Conservation (phyloP, 352 stramenopile genomes). For the Phytophthora citricola region DNA sequence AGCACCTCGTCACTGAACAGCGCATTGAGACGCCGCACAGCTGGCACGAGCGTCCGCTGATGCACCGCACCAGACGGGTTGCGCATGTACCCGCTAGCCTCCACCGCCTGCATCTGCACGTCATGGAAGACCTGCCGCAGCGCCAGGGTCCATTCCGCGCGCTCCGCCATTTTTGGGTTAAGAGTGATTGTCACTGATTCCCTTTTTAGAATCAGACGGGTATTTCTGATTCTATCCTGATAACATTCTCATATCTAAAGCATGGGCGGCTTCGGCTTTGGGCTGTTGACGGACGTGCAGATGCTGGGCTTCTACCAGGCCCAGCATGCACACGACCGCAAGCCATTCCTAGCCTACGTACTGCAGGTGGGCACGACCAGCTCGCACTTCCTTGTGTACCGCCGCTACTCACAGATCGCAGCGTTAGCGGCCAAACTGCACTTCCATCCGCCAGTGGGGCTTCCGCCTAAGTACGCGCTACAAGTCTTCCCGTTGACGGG, state of each 20-base stretch:
- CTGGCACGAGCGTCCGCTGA: constrained; percentile 55
- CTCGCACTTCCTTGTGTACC: constrained; percentile 73
- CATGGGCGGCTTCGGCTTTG: constrained; percentile 64
- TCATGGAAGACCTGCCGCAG: constrained; percentile 74
- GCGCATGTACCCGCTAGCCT: constrained; percentile 51
- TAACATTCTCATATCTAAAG: no score
- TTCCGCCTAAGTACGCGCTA: constrained; percentile 84
- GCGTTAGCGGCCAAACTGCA: constrained; percentile 64
- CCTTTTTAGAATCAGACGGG: no score
- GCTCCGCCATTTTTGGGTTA: constrained; percentile 20
- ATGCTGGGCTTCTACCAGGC: constrained; percentile 86
- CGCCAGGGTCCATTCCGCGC: constrained; percentile 60
- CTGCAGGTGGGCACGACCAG: constrained; percentile 62
- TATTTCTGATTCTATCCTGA: no score
- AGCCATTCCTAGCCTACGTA: constrained; percentile 78
- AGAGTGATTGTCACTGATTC: neutral
- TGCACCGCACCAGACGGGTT: constrained; percentile 29
- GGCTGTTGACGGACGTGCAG: constrained; percentile 70
- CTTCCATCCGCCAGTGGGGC: constrained; percentile 68
- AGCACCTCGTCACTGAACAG: constrained; percentile 62
- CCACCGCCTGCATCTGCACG: constrained; percentile 67
- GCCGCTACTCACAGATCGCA: constrained; percentile 83
- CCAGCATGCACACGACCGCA: constrained; percentile 50
- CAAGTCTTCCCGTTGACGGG: constrained; percentile 78
- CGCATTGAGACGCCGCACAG: constrained; percentile 54